Base-by-base conservation (phyloP, 2,329 filamentous ascomycete species). In the Emergomyces orientalis region DNA sequence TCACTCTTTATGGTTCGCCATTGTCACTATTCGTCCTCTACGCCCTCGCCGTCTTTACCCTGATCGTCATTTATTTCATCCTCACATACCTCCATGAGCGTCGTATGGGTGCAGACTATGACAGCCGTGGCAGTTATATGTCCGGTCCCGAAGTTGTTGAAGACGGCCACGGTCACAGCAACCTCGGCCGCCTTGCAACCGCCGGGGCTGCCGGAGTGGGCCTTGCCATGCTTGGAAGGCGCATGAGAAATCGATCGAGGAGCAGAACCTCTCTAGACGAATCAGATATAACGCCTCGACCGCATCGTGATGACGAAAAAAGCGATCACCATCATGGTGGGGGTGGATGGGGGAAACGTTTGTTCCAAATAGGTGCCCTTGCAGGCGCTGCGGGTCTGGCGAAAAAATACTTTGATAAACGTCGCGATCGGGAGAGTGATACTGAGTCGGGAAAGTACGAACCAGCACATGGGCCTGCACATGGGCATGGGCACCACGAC, bases 1-100 rank as follows among this genome's bases (percentile, higher is more conserved):
- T 99, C 56, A 92, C 92, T 0, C 81, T 99, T 1, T 99, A 97
- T 71, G 94, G 94, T 6, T 96, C 92, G 37, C 93, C 94, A 5
- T 86, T 88, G 70, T 84, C 83, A 45, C 82, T 92, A 3, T 99
- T 97, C 73, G 86, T 99, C 60, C 79, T 97, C 3, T 99, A 89
- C 71, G 83, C 92, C 0, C 66, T 97, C 0, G 93, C 88, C 80
- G 88, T 88, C 73, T 84, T 85, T 34, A 81, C 89, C 22, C 78
- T 97, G 41, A 68, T 97, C 19, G 70, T 91, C 1, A 67, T 86
- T 17, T 97, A 91, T 75, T 95, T 97, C 69, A 79, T 93, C 62
- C 79, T 96, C 41, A 88, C 88, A 67, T 95, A 89, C 74, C 80
- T 84, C 74, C 87, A 77, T 75, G 86, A 76, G 75, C 84, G 71